These are phyloP conservation scores for Phytophthora pini DNA, from an alignment of 352 stramenopile genomes.

Conservation along the genomic window DNA sequence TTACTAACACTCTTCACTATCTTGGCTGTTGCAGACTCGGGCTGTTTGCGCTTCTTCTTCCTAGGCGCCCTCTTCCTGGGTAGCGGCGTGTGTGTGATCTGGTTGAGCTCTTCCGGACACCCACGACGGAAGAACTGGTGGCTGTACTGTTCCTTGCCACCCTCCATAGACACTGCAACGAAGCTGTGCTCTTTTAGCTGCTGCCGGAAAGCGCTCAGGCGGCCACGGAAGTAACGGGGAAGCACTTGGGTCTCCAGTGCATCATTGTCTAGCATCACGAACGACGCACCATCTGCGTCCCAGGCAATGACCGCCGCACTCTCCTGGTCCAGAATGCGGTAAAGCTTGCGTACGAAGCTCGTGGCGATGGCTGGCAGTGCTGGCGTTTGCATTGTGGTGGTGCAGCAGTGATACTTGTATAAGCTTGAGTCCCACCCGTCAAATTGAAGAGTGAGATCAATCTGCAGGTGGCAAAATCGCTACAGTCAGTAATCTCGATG, in stretches of 20 bases:
- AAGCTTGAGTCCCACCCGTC: slow-evolving; percentile 8
- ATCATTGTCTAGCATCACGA: slow-evolving; percentile 59
- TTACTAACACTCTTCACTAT: slow-evolving; percentile 21
- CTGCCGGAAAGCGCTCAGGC: slow-evolving; percentile 69
- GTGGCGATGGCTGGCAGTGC: slow-evolving; percentile 56
- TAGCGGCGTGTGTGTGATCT: slow-evolving; percentile 48
- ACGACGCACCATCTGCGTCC: slow-evolving; percentile 57
- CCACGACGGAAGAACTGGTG: slow-evolving; percentile 60
- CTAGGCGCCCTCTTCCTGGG: slow-evolving; percentile 41
- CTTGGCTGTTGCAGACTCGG: slow-evolving; percentile 6
- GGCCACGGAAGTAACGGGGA: slow-evolving; percentile 72
- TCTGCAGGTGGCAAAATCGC: neutral
- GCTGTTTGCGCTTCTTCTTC: slow-evolving; percentile 37
- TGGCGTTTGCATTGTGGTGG: slow-evolving; percentile 4
- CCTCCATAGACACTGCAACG: neutral
- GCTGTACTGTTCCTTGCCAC: slow-evolving; percentile 42
- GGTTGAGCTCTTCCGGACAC: slow-evolving; percentile 40
- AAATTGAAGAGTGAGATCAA: slow-evolving; percentile 43
- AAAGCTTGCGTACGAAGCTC: slow-evolving; percentile 78
- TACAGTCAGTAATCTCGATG: no score
- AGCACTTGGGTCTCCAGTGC: slow-evolving; percentile 56
- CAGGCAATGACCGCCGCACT: slow-evolving; percentile 61
- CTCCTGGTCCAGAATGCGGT: slow-evolving; percentile 75
- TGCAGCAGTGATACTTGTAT: neutral
- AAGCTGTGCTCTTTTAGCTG: slow-evolving; percentile 79